These are phyloP conservation scores for Marasmius sp. DNA, from an alignment of 1,284 basidiomycete species.

Conservation along the genomic window DNA sequence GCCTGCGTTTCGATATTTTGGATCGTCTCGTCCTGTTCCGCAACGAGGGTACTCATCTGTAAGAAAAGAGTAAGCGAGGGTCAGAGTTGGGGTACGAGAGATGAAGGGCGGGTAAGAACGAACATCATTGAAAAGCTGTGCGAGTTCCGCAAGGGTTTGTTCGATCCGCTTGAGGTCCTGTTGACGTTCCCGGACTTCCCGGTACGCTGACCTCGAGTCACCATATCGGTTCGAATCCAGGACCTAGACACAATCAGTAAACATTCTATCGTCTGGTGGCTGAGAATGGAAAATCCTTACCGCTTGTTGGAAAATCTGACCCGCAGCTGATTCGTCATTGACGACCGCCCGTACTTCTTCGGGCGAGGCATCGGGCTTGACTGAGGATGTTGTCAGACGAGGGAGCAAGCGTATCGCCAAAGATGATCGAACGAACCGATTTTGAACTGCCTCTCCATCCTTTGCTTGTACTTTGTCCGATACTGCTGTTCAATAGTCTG, in stretches of 20 bases:
- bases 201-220: slow-evolving; percentile 61
- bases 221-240: slow-evolving; percentile 91
- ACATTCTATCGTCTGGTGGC: neutral
- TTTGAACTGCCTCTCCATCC: slow-evolving; percentile 87
- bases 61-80: slow-evolving; percentile 4
- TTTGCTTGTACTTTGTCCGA: slow-evolving; percentile 76
- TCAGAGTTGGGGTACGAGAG: neutral
- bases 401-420: neutral
- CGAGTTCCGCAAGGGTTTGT: slow-evolving; percentile 27
- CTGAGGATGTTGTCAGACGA: slow-evolving; percentile 32
- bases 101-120: neutral
- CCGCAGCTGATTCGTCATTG: slow-evolving; percentile 55
- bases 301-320: slow-evolving; percentile 86
- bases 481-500: slow-evolving; percentile 88
- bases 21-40: slow-evolving; percentile 92
- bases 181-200: neutral
- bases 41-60: slow-evolving; percentile 86
- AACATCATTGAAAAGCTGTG: slow-evolving; percentile 93
- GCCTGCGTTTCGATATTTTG: slow-evolving; percentile 81
- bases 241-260: slow-evolving; percentile 50
- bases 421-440: slow-evolving; percentile 56
- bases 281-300: slow-evolving; percentile 42
- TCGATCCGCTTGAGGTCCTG: neutral
- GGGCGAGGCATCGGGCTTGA: slow-evolving; percentile 88
- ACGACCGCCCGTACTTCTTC: slow-evolving; percentile 83